Conservation (phyloP, 2,329 filamentous ascomycete species). For the Acarospora socialis region DNA sequence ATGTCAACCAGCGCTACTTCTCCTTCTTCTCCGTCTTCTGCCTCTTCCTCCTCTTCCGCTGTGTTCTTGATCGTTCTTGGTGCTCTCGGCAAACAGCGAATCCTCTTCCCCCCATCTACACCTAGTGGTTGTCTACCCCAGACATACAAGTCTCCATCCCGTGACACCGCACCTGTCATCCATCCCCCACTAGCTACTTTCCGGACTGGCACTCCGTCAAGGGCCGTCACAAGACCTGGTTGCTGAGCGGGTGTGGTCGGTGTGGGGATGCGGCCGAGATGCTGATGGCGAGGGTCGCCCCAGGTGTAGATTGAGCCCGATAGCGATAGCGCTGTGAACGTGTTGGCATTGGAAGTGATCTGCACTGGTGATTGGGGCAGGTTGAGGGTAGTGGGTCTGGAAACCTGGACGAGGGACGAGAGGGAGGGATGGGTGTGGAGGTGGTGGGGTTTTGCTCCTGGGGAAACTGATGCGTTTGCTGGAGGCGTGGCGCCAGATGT, state of each 20-base stretch:
- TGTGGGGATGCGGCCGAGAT: slow-evolving; percentile 7
- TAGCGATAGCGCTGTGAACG: slow-evolving; percentile 5
- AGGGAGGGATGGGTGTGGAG: too few relatives aligned
- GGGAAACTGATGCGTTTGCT: too few relatives aligned
- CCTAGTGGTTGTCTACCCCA: too few relatives aligned
- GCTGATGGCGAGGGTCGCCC: slow-evolving; percentile 8
- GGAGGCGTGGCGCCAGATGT: too few relatives aligned
- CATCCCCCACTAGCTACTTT: slow-evolving; percentile 9
- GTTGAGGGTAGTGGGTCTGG: too few relatives aligned
- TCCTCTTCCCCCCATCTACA: slow-evolving; percentile 4
- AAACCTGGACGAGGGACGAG: too few relatives aligned
- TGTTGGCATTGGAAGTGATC: slow-evolving; percentile 7
- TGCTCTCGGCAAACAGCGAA: slow-evolving; percentile 6
- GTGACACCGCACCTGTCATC: slow-evolving; percentile 8
- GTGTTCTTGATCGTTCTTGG: background rate
- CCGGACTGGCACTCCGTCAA: slow-evolving; percentile 8
- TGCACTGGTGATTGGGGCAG: too few relatives aligned
- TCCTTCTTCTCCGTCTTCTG: slow-evolving; percentile 7
- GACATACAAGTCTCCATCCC: slow-evolving; percentile 9
- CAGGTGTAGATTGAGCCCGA: slow-evolving; percentile 8
- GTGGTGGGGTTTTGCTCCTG: too few relatives aligned
- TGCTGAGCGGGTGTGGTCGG: slow-evolving; percentile 2
- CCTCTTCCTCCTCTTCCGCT: slow-evolving; percentile 6
- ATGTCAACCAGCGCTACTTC: slow-evolving; percentile 10
- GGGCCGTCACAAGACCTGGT: slow-evolving; percentile 3